Evolutionary conservation across 108 stramenopile species (phyloP), one percentile per base, ranked within the genome.

Genomic region (Nannochloropsis oceanica): DNA sequence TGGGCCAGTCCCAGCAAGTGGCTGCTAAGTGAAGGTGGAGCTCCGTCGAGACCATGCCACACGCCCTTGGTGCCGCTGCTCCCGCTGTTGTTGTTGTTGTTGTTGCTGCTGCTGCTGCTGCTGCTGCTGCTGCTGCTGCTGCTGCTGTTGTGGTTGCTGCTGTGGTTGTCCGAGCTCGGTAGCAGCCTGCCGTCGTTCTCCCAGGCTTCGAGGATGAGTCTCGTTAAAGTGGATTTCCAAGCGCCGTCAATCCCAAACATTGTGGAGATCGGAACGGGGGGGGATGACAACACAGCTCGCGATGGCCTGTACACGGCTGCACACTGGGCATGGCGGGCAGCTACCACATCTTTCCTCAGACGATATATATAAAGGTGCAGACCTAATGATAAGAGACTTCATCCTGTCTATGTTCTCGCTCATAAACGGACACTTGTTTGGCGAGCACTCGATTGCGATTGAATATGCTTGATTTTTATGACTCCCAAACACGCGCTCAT

Each of bases 41-140:
- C 85, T 95, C 94, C 7, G 94, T 95, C 0, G 94, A 94, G 8
- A 94, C 93, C 93, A 92, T 93, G 34, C 34, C 42, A 26, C 81
- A 18, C 81, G 81, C 26, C 81, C 25, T 5, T 81, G 25, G 25
- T 25, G 25, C 8, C 13, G 26, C 80, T 18, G 22, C n/a, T n/a
- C n/a, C n/a, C n/a, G n/a, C 22, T 18, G 59, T 7, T n/a, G 22
- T 7, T 18, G 18, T 7, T 73, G 59, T 10, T n/a, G 22, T n/a
- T 73, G 22, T 10, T 18, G 34, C 34, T 34, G 34, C 22, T 81
- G 25, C 25, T 25, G 25, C 25, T 12, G 46, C 12, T 12, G 14
- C 13, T 12, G 14, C 13, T 12, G 14, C 13, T 13, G 46, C 46
- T 13, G 14, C 12, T 13, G 14, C 13, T 13, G 46, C 46, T 50